Evolutionary conservation across 768 basidiomycete species (phyloP), one percentile per base, ranked within the genome.

Genomic region (Rhodotorula paludigena): DNA sequence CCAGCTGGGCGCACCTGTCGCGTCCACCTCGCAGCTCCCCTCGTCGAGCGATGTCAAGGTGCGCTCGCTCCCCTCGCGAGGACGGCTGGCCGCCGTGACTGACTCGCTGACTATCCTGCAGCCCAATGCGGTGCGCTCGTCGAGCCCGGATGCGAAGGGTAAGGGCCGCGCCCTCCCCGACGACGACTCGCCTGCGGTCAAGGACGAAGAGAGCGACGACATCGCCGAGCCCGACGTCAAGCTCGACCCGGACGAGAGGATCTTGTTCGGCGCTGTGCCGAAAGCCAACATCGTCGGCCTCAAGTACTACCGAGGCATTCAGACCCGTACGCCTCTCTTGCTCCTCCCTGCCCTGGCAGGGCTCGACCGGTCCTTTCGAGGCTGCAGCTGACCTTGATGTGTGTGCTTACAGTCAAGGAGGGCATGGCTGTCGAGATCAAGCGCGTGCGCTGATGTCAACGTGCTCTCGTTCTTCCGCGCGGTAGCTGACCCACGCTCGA

Each of bases 251-350:
- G 58, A 68, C 8, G 66, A 72, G 54, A 64, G 55, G 38, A 63
- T 68, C 21, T 42, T 68, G 6, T 39, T 68, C 16, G 45, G 42
- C 11, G 47, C 52, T 23, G 33, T 68, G 2, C 48, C 71, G 11
- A 61, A 61, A 23, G 71, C 71, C 18, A 68, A 68, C 30, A 65
- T 72, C 30, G 61, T 63, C 25, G 71, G 71, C 30, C 44, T 68
- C 39, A 63, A 61, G n/a, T 59, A 68, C 39, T 57, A 51, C 5
- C 25, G 66, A 7, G 71, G 71, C 11, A 62, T 66, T 35, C 16
- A 44, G 18, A 59, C 66, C 8, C 62, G 71, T 72, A 12, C 30
- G 71, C 56, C 8, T 30, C 36, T 42, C 18, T 39, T 30, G 20
- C 2, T n/a, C 47, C 32, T 23, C 32, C 10, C 32, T 14, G 10